Base-by-base conservation (phyloP, 306 rosid species). In the Crotalaria pallida region DNA sequence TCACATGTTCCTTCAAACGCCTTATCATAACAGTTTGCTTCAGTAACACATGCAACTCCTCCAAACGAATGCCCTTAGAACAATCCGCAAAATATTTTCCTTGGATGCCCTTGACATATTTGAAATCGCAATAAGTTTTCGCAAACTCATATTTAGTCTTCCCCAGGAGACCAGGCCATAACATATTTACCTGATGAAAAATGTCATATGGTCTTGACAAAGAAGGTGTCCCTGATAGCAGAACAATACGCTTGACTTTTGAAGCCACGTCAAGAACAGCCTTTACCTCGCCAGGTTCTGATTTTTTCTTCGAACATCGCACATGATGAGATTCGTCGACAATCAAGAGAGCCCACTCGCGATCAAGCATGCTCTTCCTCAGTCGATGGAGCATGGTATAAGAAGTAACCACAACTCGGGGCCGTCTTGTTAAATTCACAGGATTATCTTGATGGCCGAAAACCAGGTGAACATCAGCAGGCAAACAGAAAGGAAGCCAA, bases 91-190 rank as follows among this genome's bases (percentile, higher is more conserved):
- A 90, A 69, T 71, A 27, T 72, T 85, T 93, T 62, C 98, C 97
- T 60, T 83, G 89, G 71, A 38, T 36, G 40, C 87, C 87, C 36
- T 67, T 75, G 49, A 80, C 49, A 82, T 62, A 77, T 84, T 87
- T 85, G 71, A 72, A 76, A 47, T 83, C 92, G 49, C 98, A 93
- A 77, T 93, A 93, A 73, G 88, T 88, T 84, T 88, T 84, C 15
- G 92, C 98, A 77, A 90, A 93, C 48, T 86, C 87, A 38, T 81
- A 85, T 72, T 93, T 93, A 76, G 77, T 81, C 82, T 72, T 78
- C 62, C 98, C 98, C 69, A 93, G 75, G 84, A 93, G 81, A 80
- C 97, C 98, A 59, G 96, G 94, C 98, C 98, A 93, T 76, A 93
- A 60, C 83, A 90, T 85, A 80, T 93, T 81, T 85, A 93, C 84